A percentile compares a stretch with the other conserved stretches of the same genome.
These are phyloP conservation scores for Solanum pimpinellifolium DNA, from an alignment of 257 asterid genomes.

Conservation along the genomic window DNA sequence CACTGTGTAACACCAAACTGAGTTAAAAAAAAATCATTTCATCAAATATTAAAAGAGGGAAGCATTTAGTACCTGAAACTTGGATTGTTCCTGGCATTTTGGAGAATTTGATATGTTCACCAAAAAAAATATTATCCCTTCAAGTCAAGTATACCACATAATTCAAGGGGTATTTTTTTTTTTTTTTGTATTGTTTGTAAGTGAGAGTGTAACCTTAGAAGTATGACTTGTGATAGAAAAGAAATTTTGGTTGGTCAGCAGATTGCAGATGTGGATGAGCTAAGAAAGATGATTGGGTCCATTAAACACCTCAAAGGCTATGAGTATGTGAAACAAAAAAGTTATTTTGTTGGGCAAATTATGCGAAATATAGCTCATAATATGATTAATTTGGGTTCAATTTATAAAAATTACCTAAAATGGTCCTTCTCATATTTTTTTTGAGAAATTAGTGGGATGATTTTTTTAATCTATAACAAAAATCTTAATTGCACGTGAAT, in stretches of 20 bases:
- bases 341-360: background rate
- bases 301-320: conserved; percentile 9
- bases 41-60: background rate
- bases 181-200: background rate
- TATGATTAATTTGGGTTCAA: background rate
- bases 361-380: background rate
- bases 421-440: background rate
- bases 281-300: conserved; percentile 31
- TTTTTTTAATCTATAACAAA: too few species aligned
- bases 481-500: background rate
- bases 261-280: conserved; percentile 36
- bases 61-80: conserved; percentile 52
- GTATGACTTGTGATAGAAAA: background rate
- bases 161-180: background rate
- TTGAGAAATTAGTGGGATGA: background rate
- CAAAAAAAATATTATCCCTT: background rate
- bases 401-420: background rate
- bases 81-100: conserved; percentile 91
- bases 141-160: background rate
- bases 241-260: conserved; percentile 17
- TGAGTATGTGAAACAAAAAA: background rate
- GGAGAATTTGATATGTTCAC: background rate
- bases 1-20: conserved; percentile 19
- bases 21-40: background rate
- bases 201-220: background rate